A percentile compares a stretch with the other conserved stretches of the same genome.
These are phyloP conservation scores for Penicillium cataractarum DNA, from an alignment of 495 filamentous ascomycete species.

Conservation along the genomic window DNA sequence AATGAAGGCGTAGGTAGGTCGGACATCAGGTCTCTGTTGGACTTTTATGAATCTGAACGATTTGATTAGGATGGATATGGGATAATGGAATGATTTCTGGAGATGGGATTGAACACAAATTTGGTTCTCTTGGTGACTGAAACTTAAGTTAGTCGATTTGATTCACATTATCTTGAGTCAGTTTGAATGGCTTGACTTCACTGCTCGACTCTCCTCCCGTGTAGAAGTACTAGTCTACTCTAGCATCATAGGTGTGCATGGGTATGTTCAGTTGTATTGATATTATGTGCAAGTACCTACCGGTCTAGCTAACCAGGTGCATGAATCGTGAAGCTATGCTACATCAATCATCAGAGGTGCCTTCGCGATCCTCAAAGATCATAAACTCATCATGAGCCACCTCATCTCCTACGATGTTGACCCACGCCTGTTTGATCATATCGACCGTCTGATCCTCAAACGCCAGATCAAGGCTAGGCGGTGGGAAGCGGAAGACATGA, in stretches of 20 bases:
- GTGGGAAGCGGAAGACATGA: conserved; percentile 49
- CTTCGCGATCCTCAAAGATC: conserved; percentile 54
- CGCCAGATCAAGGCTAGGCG: conserved; percentile 61
- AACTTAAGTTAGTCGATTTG: neutral
- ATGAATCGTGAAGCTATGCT: conserved; percentile 15
- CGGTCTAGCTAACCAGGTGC: neutral
- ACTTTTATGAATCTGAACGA: neutral
- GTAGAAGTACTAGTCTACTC: neutral
- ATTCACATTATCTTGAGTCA: neutral
- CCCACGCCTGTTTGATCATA: conserved; percentile 66
- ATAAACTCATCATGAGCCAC: conserved; percentile 61
- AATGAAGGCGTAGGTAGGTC: neutral
- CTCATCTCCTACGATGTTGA: conserved; percentile 57
- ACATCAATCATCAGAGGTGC: conserved; percentile 37
- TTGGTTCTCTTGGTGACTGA: neutral
- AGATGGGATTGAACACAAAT: neutral
- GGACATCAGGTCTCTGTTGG: neutral
- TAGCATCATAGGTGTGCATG: neutral
- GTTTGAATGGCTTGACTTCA: neutral
- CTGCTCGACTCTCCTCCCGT: neutral
- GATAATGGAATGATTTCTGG: neutral
- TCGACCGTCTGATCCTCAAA: conserved; percentile 70
- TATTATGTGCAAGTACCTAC: conserved; percentile 5
- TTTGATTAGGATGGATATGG: neutral
- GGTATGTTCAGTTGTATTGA: conserved; percentile 6